Base-by-base conservation (phyloP, 2,329 filamentous ascomycete genomes). In the Trichophyton simii region DNA sequence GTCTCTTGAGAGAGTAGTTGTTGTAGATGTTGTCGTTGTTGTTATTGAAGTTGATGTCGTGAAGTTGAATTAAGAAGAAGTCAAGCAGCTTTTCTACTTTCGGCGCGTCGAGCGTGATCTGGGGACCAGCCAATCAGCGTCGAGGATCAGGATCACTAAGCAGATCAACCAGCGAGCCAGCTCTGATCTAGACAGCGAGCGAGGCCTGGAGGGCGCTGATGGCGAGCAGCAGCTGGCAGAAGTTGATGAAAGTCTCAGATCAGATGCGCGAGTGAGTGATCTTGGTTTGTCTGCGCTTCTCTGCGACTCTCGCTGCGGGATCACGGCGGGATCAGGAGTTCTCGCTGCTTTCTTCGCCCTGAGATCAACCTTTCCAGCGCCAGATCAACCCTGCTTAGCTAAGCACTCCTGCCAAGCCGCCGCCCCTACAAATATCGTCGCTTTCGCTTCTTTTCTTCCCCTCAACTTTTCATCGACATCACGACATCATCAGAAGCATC, bases 91-190 rank as follows among this genome's bases (percentile, higher is more conserved):
- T 48, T 48, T 48, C 44, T 48, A 48, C 44, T 25, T 48, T 22
- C 13, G 46, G 15, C 52, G 22, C 22, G 22, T 31, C 22, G 13
- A 2, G 28, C 15, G 9, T 55, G 52, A 55, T 20, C 42, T 61
- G 8, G 54, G 64, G 2, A 68, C 69, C 67, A 60, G 63, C 73
- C 73, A 75, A 76, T 75, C 67, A 75, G 71, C 57, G 60, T 0
- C 0, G 28, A 63, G 68, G 70, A 71, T 71, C 71, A 68, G 46
- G 44, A 48, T 22, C 44, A 48, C 20, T 28, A 22, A 52, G 20
- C 46, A 57, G 38, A 42, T 20, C 28, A 38, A 15, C 52, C n/a
- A 62, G 55, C 11, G 22, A 31, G 28, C 3, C 28, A 42, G 34
- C 46, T 20, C 15, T 20, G 7, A 65, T 65, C 60, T 52, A 58